Evolutionary conservation across 2,329 filamentous ascomycete species (phyloP), one percentile per base, ranked within the genome.

Genomic region (Mycocentrospora acerina): DNA sequence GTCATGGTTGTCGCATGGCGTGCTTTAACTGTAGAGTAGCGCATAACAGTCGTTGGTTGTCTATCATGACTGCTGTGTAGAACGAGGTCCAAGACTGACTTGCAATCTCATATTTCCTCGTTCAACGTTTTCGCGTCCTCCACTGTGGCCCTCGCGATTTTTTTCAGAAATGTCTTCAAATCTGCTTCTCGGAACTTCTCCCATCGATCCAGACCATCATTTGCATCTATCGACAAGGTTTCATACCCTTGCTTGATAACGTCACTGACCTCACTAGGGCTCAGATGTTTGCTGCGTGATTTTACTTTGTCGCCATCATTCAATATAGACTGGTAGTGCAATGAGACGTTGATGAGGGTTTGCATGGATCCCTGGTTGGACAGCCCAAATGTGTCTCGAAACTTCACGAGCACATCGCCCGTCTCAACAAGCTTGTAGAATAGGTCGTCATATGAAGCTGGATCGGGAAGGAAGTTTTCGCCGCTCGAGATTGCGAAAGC

Each of bases 391-490:
- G 80, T 84, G 46, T 90, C 82, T 27, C 88, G 82, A 70, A 97
- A 95, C 60, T 88, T 89, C 22, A 78, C 72, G 15, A 97, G 77
- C 10, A 88, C 79, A 32, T 95, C 88, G 9, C 90, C 89, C 2
- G 85, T 87, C 68, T 98, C 93, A 17, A 97, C 90, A 2, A 97
- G 80, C 70, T 98, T 98, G 79, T 98, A 98, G 71, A 98, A 97
- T 0, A 98, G 76, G 60, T 98, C 93, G 57, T 98, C 93, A 67
- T 97, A 97, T 2, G 88, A 84, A 13, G 86, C 80, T 1, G 90
- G 84, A 19, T 87, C 88, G 0, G 91, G 93, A 7, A 98, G 77
- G 68, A 98, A 97, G 2, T 86, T 83, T 64, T 97, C 93, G 6
- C 93, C 93, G 2, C 83, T 81, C 2, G 88, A 93, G 7, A 98